Evolutionary conservation across 345 rosid species (phyloP), one percentile per base, ranked within the genome.

Genomic region (Abelmoschus esculentus): DNA sequence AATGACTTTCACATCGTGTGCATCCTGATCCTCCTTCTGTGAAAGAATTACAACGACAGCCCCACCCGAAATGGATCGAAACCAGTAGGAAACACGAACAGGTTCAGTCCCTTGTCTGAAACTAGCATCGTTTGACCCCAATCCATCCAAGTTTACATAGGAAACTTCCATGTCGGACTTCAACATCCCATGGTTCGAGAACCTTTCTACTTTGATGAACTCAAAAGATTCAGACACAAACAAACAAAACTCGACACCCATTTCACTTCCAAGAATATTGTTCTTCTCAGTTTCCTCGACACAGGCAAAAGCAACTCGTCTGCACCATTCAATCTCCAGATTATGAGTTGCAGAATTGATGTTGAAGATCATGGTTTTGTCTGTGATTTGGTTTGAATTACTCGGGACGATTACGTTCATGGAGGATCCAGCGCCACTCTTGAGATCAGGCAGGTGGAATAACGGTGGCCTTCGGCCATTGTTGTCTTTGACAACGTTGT

Each of bases 371-470:
- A 78, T 10, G 4, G 83, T 75, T 1, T 77, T 82, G 62, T 75
- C 78, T 1, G 68, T 11, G 14, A 53, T 76, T 50, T 81, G 80
- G 67, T 73, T 67, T 4, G 83, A 80, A 49, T 5, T n/a, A 50
- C 66, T 67, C 22, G 87, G 57, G 70, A 61, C 72, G 7, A 73
- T 34, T 1, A 53, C 26, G 52, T 3, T 8, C 13, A 7, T 70
- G 56, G n/a, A 19, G 54, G 19, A 44, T 29, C 67, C 14, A 4
- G 49, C 17, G 28, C 56, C 2, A 17, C 61, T 68, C 31, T 76
- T 89, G 72, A 75, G 77, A 17, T 58, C 57, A 3, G 90, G 90
- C 26, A 85, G 86, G 76, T 82, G 73, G n/a, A n/a, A n/a, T n/a
- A n/a, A n/a, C n/a, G n/a, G n/a, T 17, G 74, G 49, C 40, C 62